A percentile compares a stretch with the other conserved stretches of the same genome.
These are phyloP conservation scores for Populus euphratica DNA, from an alignment of 345 rosid species.

Conservation along the genomic window DNA sequence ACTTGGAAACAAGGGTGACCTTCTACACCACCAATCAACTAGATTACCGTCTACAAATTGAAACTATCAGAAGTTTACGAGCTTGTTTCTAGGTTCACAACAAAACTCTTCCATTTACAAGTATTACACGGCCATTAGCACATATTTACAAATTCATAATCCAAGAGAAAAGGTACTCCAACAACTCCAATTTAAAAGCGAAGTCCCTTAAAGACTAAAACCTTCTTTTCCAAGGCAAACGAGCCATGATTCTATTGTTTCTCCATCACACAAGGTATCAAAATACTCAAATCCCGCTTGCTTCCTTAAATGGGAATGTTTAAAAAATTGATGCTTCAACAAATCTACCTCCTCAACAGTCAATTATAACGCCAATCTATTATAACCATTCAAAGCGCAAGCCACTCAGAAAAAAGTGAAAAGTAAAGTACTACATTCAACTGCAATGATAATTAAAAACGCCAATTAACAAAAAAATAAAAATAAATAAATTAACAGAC, in stretches of 20 bases:
- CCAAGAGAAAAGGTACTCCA: not conserved
- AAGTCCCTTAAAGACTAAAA: not conserved
- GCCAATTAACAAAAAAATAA: not conserved
- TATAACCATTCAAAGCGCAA: too few relatives aligned
- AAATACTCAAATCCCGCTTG: not conserved
- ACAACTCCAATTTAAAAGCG: slow-evolving; percentile 2
- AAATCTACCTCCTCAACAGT: not conserved
- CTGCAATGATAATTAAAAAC: not conserved
- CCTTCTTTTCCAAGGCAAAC: too few relatives aligned
- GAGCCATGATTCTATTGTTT: not conserved
- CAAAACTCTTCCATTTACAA: not conserved
- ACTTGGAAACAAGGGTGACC: not conserved
- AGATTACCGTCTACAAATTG: not conserved
- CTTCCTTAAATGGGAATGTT: not conserved
- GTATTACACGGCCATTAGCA: not conserved
- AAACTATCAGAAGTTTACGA: not conserved
- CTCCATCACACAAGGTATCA: not conserved
- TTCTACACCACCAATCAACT: not conserved
- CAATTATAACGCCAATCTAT: not conserved
- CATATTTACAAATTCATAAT: not conserved
- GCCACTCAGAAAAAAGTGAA: not conserved
- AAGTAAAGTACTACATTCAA: not conserved
- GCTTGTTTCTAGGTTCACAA: not conserved
- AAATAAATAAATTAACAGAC: not conserved
- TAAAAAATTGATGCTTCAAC: not conserved